phyloP scores from a whole-genome alignment of 2,329 filamentous ascomycete genomes.

The Beauveria sp. region DNA sequence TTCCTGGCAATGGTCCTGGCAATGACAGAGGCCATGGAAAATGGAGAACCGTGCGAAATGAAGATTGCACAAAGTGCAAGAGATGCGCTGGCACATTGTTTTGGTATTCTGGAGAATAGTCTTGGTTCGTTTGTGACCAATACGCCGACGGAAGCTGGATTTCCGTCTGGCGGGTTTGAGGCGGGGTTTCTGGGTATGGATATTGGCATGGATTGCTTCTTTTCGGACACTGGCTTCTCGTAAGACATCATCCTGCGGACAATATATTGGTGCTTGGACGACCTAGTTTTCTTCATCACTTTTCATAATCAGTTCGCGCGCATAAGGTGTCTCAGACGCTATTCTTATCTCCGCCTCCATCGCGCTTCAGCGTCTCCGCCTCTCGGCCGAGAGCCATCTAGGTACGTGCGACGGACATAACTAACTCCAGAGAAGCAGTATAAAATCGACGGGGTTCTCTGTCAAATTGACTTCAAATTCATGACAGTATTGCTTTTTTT shows the following conservation, averaged over 20 bases:
- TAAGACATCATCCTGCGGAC: not conserved
- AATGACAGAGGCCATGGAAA: constrained; percentile 29
- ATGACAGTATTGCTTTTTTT: not conserved
- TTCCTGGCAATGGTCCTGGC: constrained; percentile 32
- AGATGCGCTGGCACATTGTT: constrained; percentile 26
- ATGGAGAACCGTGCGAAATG: constrained; percentile 15
- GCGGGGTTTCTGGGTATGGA: not conserved
- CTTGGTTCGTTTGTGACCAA: not conserved
- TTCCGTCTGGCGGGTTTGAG: not conserved
- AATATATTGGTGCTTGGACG: not conserved
- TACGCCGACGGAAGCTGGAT: not conserved
- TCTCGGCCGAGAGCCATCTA: constrained; percentile 4
- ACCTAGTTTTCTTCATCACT: not conserved
- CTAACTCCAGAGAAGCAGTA: not conserved
- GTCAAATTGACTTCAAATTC: not conserved
- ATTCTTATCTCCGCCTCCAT: not conserved
- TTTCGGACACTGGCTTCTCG: not conserved
- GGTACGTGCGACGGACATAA: not conserved
- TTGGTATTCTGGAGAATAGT: constrained; percentile 19
- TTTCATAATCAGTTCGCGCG: no score
- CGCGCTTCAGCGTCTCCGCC: not conserved
- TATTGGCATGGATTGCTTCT: constrained; percentile 7
- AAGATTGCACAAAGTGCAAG: constrained; percentile 24
- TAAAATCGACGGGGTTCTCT: not conserved
- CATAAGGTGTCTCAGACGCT: not conserved